These are phyloP conservation scores for Fusarium anthophilum DNA, from an alignment of 2,329 filamentous ascomycete species.

Conservation along the genomic window DNA sequence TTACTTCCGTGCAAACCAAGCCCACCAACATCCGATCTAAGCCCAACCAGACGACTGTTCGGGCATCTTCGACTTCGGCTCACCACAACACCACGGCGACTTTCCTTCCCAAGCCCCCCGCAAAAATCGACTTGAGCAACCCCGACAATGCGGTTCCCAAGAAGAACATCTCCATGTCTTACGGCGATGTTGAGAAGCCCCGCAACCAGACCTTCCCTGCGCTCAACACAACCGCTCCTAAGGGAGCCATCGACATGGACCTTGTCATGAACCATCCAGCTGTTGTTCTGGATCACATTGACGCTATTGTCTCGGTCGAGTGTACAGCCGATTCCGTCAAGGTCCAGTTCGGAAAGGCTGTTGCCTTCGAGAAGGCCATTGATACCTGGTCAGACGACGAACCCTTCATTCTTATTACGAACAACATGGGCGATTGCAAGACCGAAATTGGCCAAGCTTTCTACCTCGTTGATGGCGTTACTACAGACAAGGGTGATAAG, in stretches of 20 bases:
- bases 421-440: constrained; percentile 10
- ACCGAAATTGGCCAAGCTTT: background rate
- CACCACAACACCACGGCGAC: constrained; percentile 9
- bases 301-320: background rate
- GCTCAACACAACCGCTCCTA: background rate
- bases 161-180: constrained; percentile 11
- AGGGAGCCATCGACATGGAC: constrained; percentile 2
- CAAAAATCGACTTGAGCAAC: background rate
- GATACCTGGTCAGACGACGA: background rate
- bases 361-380: background rate
- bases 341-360: constrained; percentile 1
- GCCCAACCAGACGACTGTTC: background rate
- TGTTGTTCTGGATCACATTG: constrained; percentile 10
- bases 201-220: background rate
- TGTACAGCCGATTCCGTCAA: background rate
- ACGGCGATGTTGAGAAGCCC: background rate
- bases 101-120: constrained; percentile 4
- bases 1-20: background rate
- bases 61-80: background rate
- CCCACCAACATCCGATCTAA: background rate
- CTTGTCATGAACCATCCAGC: constrained; percentile 16
- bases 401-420: constrained; percentile 2
- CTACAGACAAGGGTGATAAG: background rate
- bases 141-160: constrained; percentile 8
- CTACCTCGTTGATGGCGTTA: background rate